Base-by-base conservation (phyloP, 768 basidiomycete genomes). In the Panellus pusillus region DNA sequence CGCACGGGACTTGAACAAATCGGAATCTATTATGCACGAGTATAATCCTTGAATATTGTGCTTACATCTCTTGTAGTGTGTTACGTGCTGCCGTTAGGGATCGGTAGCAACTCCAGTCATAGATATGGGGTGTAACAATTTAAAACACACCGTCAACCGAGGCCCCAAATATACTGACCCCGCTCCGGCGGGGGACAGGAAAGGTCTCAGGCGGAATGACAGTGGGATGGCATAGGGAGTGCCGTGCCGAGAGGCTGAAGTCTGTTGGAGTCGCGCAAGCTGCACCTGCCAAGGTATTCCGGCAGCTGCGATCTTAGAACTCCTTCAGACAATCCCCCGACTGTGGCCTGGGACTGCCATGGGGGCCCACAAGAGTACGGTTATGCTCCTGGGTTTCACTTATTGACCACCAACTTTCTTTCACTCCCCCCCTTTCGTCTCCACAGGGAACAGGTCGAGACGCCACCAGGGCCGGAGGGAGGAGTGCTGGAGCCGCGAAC, bases 181-280 rank as follows among this genome's bases (percentile, higher is more conserved):
- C 28, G 52, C 44, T 53, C 20, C 20, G 49, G 44, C 44, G 18
- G 50, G 32, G 50, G 42, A 39, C 52, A 53, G 38, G 44, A 53
- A 53, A 53, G 52, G 38, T 15, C 40, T 31, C 28, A 18, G 31
- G 7, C 28, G 14, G 7, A 15, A 28, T 24, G 19, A 28, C 29
- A 37, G 9, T 19, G 9, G 39, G 38, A 52, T 28, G 51, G 51
- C 43, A 37, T 32, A 7, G 31, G 31, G 31, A 7, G 13, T 52
- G 51, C 51, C 44, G 51, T 44, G 51, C 51, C 35, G 51, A 52
- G 51, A 52, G 35, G 51, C 51, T 52, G 43, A 52, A 52, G 51
- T 52, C 31, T 27, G 15, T n/a, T 5, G 37, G 44, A 27, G 44
- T 9, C 15, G 18, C 27, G 19, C 29, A 40, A 46, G 15, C 44